These are phyloP conservation scores for Porodaedalea pini DNA, from an alignment of 1,284 basidiomycete genomes.

Conservation along the genomic window DNA sequence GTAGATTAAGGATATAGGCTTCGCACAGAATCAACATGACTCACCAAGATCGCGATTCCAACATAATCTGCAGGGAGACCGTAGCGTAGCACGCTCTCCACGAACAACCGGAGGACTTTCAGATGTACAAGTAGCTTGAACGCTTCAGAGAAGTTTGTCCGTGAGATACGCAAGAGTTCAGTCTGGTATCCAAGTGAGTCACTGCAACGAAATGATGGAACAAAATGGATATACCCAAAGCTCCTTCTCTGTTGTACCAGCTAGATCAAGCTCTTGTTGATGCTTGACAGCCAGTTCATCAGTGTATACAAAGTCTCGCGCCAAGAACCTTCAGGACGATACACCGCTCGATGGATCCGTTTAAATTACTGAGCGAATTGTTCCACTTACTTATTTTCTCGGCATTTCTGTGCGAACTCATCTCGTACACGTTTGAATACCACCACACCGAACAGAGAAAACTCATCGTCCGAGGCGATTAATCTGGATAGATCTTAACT, in stretches of 20 bases:
- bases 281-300: constrained; percentile 84
- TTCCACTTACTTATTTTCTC: constrained; percentile 81
- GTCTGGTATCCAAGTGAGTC: constrained; percentile 51
- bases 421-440: constrained; percentile 91
- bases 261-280: constrained; percentile 74
- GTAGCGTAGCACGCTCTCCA: constrained; percentile 94
- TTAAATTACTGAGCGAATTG: no score
- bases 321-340: constrained; percentile 62
- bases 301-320: constrained; percentile 93
- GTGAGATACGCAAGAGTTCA: constrained; percentile 86
- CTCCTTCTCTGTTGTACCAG: constrained; percentile 91
- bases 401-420: constrained; percentile 90
- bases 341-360: no score
- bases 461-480: constrained; percentile 87
- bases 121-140: constrained; percentile 94
- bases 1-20: neutral
- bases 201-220: neutral
- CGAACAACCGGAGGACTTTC: constrained; percentile 87
- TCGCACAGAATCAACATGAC: constrained; percentile 21
- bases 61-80: constrained; percentile 92
- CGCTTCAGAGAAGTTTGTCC: constrained; percentile 96
- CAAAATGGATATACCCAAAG: constrained; percentile 70
- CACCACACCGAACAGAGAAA: constrained; percentile 81
- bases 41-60: constrained; percentile 78
- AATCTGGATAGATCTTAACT: constrained; percentile 35